Conservation (phyloP, 495 filamentous ascomycete genomes). For the Parathielavia hyrcaniae region DNA sequence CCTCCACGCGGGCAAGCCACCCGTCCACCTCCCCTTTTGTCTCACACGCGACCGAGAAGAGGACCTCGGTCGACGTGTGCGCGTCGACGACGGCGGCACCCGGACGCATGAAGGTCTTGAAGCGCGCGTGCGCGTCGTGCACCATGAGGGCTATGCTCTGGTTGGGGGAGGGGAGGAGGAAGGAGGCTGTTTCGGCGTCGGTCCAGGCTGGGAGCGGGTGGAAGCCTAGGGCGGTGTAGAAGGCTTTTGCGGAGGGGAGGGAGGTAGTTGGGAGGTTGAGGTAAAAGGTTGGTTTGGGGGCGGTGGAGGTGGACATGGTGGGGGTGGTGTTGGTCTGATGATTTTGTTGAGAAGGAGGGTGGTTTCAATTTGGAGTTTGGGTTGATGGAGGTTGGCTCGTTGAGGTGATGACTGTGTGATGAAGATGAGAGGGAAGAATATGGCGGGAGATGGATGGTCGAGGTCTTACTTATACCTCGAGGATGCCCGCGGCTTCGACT, state of each 20-base stretch:
- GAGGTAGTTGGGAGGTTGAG: conserved; percentile 20
- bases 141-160: conserved; percentile 20
- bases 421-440: not conserved
- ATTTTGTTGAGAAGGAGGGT: no score
- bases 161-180: conserved; percentile 21
- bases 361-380: no score
- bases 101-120: conserved; percentile 20
- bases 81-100: conserved; percentile 16
- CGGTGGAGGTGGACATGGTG: conserved; percentile 7
- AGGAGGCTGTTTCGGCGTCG: conserved; percentile 14
- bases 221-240: conserved; percentile 22
- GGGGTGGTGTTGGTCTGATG: not conserved
- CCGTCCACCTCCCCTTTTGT: conserved; percentile 17
- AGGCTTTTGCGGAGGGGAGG: conserved; percentile 9
- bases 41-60: conserved; percentile 13
- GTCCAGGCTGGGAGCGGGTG: conserved; percentile 14
- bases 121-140: conserved; percentile 19
- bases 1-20: conserved; percentile 14
- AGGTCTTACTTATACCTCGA: no score
- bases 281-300: conserved; percentile 18
- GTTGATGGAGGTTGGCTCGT: not conserved
- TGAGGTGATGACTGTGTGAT: not conserved
- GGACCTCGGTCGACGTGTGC: conserved; percentile 15
- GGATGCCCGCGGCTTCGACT: no score
- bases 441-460: not conserved